phyloP scores from a whole-genome alignment of 2,329 filamentous ascomycete species.

The Claviceps pazoutovae region DNA sequence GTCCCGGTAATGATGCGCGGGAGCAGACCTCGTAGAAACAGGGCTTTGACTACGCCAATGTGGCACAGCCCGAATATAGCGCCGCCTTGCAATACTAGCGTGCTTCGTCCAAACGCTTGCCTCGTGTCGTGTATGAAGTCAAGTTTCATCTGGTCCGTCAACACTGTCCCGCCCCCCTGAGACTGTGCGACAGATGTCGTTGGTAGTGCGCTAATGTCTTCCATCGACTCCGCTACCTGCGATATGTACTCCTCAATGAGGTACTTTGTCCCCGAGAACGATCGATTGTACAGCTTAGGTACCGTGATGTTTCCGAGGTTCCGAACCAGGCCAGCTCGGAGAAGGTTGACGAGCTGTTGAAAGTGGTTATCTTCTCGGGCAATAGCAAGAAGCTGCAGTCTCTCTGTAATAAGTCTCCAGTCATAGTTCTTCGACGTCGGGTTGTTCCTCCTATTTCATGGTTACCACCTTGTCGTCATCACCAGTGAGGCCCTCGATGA shows the following conservation, averaged over 20 bases:
- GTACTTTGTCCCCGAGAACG: constrained; percentile 78
- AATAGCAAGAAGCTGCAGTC: constrained; percentile 55
- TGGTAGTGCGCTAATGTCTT: constrained; percentile 57
- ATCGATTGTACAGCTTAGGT: constrained; percentile 67
- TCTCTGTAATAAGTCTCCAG: constrained; percentile 67
- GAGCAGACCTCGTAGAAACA: constrained; percentile 66
- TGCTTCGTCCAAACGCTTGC: constrained; percentile 76
- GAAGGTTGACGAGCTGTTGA: constrained; percentile 59
- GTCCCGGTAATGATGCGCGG: constrained; percentile 87
- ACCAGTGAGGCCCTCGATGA: neutral
- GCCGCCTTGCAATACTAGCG: constrained; percentile 75
- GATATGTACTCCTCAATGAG: constrained; percentile 85
- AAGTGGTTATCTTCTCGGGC: constrained; percentile 61
- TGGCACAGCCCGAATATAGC: constrained; percentile 87
- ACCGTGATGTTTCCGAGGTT: constrained; percentile 87
- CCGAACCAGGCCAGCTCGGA: constrained; percentile 65
- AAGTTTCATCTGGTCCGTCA: constrained; percentile 66
- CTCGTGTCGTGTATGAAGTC: constrained; percentile 78
- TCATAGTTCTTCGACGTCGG: constrained; percentile 73
- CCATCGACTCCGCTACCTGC: constrained; percentile 67
- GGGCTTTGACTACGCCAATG: constrained; percentile 75
- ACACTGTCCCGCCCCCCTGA: constrained; percentile 22
- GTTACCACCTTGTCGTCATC: neutral
- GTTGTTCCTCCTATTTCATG: constrained; percentile 55
- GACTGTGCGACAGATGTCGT: constrained; percentile 29